phyloP scores from a whole-genome alignment of 441 rosid genomes.

The Aleurites moluccanus region DNA sequence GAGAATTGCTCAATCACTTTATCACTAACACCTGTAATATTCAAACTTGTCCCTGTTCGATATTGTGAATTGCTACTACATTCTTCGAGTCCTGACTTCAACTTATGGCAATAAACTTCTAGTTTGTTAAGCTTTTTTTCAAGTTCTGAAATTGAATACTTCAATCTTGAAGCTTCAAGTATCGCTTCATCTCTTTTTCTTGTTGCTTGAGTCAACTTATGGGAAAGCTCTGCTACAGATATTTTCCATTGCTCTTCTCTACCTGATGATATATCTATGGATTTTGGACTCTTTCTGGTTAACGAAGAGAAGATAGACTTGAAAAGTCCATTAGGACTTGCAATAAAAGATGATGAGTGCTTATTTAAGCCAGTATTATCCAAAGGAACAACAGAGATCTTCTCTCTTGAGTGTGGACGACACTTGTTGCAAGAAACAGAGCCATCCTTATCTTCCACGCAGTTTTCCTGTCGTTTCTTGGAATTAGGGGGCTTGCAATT shows the following conservation, averaged over 20 bases:
- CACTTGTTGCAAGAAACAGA: slow-evolving; percentile 86
- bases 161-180: slow-evolving; percentile 73
- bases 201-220: slow-evolving; percentile 74
- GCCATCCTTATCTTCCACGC: slow-evolving; percentile 26
- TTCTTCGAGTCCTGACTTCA: slow-evolving; percentile 80
- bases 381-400: slow-evolving; percentile 79
- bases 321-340: slow-evolving; percentile 79
- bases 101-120: slow-evolving; percentile 74
- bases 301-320: slow-evolving; percentile 68
- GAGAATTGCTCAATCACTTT: slow-evolving; percentile 67
- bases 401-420: slow-evolving; percentile 77
- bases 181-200: slow-evolving; percentile 86
- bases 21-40: slow-evolving; percentile 34
- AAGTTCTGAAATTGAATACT: slow-evolving; percentile 78
- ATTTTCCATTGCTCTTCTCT: slow-evolving; percentile 79
- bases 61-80: slow-evolving; percentile 46
- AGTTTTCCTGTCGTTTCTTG: slow-evolving; percentile 43
- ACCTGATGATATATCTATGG: slow-evolving; percentile 30
- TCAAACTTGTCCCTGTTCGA: slow-evolving; percentile 30
- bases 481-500: slow-evolving; percentile 27
- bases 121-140: slow-evolving; percentile 93
- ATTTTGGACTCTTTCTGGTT: slow-evolving; percentile 62
- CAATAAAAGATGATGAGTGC: slow-evolving; percentile 42
- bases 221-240: slow-evolving; percentile 80
- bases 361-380: slow-evolving; percentile 46